These are phyloP conservation scores for Azolla pinnata DNA, from an alignment of 75 land plant genomes.

Conservation along the genomic window DNA sequence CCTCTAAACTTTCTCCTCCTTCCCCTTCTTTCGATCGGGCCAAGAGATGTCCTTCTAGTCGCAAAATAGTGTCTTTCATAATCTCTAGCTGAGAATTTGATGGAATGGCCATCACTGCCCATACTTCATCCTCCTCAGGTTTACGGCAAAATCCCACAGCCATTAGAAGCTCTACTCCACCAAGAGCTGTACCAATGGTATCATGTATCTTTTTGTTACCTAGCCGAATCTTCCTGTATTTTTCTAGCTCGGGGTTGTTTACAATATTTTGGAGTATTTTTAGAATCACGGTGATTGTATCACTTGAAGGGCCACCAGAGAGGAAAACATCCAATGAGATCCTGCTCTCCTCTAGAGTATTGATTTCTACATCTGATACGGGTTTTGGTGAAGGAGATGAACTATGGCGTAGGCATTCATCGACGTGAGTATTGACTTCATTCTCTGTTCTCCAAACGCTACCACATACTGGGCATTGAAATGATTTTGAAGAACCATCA, in stretches of 20 bases:
- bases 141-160: constrained; percentile 48
- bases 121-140: constrained; percentile 61
- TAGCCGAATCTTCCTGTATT: constrained; percentile 63
- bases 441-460: constrained; percentile 34
- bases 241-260: constrained; percentile 46
- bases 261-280: constrained; percentile 55
- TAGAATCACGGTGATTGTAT: constrained; percentile 44
- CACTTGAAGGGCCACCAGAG: constrained; percentile 47
- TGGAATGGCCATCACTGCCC: constrained; percentile 61
- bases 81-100: constrained; percentile 21
- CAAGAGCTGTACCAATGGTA: constrained; percentile 44
- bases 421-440: constrained; percentile 50
- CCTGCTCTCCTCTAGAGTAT: neutral
- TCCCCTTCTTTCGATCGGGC: neutral
- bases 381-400: neutral
- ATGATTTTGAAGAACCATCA: constrained; percentile 20
- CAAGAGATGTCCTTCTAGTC: constrained; percentile 28
- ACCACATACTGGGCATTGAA: constrained; percentile 60
- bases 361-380: neutral
- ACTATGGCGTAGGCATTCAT: constrained; percentile 24
- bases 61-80: constrained; percentile 23
- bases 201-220: constrained; percentile 67
- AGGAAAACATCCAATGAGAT: constrained; percentile 31
- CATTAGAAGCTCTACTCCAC: constrained; percentile 64
- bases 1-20: neutral